Conservation (phyloP, 441 rosid species). For the Geranium incanum region DNA sequence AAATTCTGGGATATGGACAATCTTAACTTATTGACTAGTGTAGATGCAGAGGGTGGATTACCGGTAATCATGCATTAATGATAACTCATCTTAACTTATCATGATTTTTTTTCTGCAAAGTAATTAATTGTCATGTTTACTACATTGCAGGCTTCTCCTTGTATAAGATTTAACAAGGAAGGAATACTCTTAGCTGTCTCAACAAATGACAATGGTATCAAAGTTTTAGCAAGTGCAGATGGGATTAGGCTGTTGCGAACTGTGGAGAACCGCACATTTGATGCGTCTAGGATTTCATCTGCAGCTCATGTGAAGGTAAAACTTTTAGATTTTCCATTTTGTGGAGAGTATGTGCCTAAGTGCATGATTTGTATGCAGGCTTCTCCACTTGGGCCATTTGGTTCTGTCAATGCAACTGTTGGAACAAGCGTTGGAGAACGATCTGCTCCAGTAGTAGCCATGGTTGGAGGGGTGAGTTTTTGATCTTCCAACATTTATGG, state of each 20-base stretch:
- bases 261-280: slow-evolving; percentile 55
- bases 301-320: slow-evolving; percentile 54
- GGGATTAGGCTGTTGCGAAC: slow-evolving; percentile 58
- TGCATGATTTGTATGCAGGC: slow-evolving; percentile 34
- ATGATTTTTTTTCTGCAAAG: not conserved
- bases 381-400: slow-evolving; percentile 40
- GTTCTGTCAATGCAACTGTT: slow-evolving; percentile 40
- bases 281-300: slow-evolving; percentile 54
- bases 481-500: not conserved
- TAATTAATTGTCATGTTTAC: slow-evolving; percentile 6
- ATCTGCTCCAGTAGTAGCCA: slow-evolving; percentile 43
- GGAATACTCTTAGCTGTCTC: slow-evolving; percentile 73
- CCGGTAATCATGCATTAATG: slow-evolving; percentile 32
- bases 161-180: slow-evolving; percentile 70
- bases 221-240: slow-evolving; percentile 65
- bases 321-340: slow-evolving; percentile 9
- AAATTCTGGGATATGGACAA: slow-evolving; percentile 76
- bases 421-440: slow-evolving; percentile 52
- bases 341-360: slow-evolving; percentile 12
- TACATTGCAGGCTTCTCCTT: slow-evolving; percentile 62
- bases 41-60: slow-evolving; percentile 63
- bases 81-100: not conserved
- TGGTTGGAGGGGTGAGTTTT: slow-evolving; percentile 51
- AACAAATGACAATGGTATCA: slow-evolving; percentile 63
- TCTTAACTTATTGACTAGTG: slow-evolving; percentile 39